Evolutionary conservation across 768 basidiomycete genomes (phyloP), one percentile per base, ranked within the genome.

Genomic region (Tephrocybe sp.): DNA sequence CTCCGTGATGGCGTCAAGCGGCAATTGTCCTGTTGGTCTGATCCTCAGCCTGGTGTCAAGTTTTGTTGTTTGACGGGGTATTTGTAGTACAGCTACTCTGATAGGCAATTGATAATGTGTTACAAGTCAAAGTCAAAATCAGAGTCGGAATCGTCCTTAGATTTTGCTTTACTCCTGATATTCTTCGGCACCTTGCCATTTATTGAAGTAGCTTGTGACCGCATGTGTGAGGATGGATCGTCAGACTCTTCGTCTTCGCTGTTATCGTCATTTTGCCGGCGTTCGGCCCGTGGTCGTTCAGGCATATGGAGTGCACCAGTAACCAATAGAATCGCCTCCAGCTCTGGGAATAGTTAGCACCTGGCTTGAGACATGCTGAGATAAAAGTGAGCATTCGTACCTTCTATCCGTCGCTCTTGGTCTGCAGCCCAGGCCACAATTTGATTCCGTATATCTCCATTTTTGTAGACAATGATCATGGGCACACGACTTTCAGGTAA

Each of bases 401-500:
- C 94, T 74, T 91, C 84, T 8, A 87, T 69, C 13, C 73, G 76
- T 39, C 90, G 80, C 54, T 93, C 87, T 56, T 76, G 72, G 50
- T 92, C 90, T 5, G 83, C 84, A 12, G 88, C 88, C 86, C 91
- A 91, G 1, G 90, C 80, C 4, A 91, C 74, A 11, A 97, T 73
- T 65, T 97, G 93, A 54, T 88, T 87, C 40, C 79, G 73, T 27
- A 98, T 86, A 37, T 94, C 88, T n/a, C 97, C 97, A 57, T 86
- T 87, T 39, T 88, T 83, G 68, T 99, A 98, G 24, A 95, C 71
- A 56, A 99, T 84, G 49, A 98, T 71, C 76, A 95, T 98, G 1
- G 97, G 97, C 33, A 93, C 69, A 44, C 93, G 84, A 30, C 80
- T 75, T 59, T 97, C 97, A 12, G 94, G 95, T 29, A 98, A 84